Percentiles rank a stretch among this genome's conserved stretches.
Evolutionary conservation across 2,329 filamentous ascomycete genomes (phyloP).

Genomic region (Diaporthe velutina): DNA sequence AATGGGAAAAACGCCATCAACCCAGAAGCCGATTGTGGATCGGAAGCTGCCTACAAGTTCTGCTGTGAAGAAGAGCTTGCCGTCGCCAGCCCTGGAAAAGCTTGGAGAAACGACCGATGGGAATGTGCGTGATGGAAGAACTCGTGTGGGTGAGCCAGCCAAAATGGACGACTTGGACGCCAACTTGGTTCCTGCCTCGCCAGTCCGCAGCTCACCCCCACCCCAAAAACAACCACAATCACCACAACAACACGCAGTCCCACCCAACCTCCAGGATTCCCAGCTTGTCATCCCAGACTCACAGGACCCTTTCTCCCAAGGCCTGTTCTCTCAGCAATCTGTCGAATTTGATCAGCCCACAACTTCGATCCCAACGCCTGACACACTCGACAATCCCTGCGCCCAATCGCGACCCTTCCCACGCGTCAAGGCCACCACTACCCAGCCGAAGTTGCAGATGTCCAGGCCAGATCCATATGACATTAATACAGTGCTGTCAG

Average conservation of each 20-base stretch:
- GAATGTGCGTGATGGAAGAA: neutral
- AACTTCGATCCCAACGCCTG: neutral
- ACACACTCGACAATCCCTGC: neutral
- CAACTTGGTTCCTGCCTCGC: neutral
- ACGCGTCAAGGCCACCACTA: neutral
- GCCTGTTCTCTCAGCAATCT: neutral
- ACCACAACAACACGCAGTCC: neutral
- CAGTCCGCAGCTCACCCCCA: neutral
- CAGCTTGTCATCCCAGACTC: conserved; percentile 28
- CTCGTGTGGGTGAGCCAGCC: neutral
- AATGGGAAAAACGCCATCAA: neutral
- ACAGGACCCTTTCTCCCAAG: conserved; percentile 7
- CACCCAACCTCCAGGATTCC: neutral
- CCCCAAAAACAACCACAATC: neutral
- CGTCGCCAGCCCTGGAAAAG: conserved; percentile 10
- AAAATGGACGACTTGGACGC: neutral
- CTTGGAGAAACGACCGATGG: neutral
- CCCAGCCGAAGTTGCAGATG: neutral
- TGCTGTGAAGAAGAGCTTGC: neutral
- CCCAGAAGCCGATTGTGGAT: neutral
- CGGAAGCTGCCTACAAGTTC: neutral
- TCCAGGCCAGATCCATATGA: conserved; percentile 38
- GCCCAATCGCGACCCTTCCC: neutral
- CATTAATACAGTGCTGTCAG: conserved; percentile 25
- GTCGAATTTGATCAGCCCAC: neutral